These are phyloP conservation scores for Aspergillus sclerotialis DNA, from an alignment of 2,329 filamentous ascomycete species.

Conservation along the genomic window DNA sequence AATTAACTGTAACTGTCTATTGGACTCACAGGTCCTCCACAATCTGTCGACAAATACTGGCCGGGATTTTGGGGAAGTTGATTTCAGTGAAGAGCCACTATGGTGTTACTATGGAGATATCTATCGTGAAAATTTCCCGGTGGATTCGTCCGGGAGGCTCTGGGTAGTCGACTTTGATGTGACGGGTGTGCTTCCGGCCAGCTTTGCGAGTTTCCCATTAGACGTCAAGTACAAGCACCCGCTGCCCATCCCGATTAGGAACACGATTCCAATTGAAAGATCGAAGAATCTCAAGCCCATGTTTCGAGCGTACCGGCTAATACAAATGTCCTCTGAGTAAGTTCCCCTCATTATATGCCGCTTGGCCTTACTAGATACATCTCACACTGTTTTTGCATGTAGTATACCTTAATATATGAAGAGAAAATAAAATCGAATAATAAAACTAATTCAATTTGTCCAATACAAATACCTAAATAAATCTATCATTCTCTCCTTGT, in stretches of 20 bases:
- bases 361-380: too few relatives aligned
- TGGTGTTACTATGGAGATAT: conserved; percentile 3
- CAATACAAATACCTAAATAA: too few relatives aligned
- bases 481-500: too few relatives aligned
- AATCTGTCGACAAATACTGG: not conserved
- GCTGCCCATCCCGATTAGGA: not conserved
- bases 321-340: not conserved
- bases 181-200: conserved; percentile 1
- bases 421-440: too few relatives aligned
- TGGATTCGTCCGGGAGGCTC: conserved; percentile 3
- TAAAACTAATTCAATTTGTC: too few relatives aligned
- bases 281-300: not conserved
- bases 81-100: conserved; percentile 2
- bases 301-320: not conserved
- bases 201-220: conserved; percentile 3
- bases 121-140: conserved; percentile 3
- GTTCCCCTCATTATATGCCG: too few relatives aligned
- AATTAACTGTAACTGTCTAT: not conserved
- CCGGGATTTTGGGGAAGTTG: not conserved
- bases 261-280: not conserved
- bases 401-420: too few relatives aligned
- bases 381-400: too few relatives aligned
- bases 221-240: not conserved
- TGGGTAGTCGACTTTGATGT: conserved; percentile 5
- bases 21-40: not conserved